Evolutionary conservation across 2,329 filamentous ascomycete species (phyloP).

Genomic region (Truncatella angustata): DNA sequence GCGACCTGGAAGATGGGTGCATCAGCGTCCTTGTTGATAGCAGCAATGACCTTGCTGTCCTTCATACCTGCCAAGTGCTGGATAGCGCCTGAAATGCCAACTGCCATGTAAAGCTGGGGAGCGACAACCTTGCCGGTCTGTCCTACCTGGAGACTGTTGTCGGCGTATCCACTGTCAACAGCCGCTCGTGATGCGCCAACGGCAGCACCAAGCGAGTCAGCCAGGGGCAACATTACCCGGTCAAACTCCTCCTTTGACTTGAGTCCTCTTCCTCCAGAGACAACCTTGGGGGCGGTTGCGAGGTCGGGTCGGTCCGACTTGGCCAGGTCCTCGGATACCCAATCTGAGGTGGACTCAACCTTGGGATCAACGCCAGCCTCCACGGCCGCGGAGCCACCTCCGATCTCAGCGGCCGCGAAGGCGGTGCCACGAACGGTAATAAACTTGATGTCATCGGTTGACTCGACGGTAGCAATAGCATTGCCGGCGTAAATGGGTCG

Average conservation of each 20-base stretch:
- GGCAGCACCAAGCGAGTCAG: constrained; percentile 90
- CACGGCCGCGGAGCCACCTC: constrained; percentile 71
- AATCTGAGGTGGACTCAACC: constrained; percentile 70
- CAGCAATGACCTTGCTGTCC: constrained; percentile 98
- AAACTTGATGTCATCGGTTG: constrained; percentile 78
- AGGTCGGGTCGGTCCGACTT: constrained; percentile 94
- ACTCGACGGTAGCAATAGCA: constrained; percentile 93
- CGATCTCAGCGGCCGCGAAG: constrained; percentile 72
- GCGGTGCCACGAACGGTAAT: constrained; percentile 92
- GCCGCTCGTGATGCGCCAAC: constrained; percentile 93
- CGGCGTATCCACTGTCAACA: constrained; percentile 94
- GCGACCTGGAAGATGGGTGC: constrained; percentile 98
- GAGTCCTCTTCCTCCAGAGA: constrained; percentile 88
- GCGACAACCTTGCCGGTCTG: constrained; percentile 99
- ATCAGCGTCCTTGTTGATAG: constrained; percentile 97
- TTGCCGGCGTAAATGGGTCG: constrained; percentile 98
- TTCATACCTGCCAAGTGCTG: constrained; percentile 99
- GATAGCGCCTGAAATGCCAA: constrained; percentile 94
- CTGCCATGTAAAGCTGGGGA: constrained; percentile 90
- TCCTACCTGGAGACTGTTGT: constrained; percentile 97
- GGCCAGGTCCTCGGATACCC: constrained; percentile 89
- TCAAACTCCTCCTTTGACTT: constrained; percentile 99
- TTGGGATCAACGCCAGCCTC: constrained; percentile 86
- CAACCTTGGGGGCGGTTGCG: constrained; percentile 82
- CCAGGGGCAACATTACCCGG: constrained; percentile 84